Evolutionary conservation across 192 early-diverging fungal species (phyloP), one percentile per base, ranked within the genome.

Genomic region (Radiomyces spectabilis): DNA sequence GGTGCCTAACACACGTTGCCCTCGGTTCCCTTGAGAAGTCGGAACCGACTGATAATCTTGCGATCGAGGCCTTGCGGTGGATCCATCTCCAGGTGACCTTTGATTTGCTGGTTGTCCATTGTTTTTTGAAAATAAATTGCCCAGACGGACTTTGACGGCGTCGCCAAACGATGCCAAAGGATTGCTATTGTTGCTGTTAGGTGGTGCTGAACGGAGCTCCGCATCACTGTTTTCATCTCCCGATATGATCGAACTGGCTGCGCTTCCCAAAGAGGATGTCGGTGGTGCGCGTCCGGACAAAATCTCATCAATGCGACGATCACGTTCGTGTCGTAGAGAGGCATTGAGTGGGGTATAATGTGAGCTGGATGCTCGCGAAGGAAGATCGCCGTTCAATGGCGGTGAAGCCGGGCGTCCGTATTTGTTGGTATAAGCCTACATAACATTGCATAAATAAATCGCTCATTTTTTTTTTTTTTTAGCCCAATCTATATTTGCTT

Each of bases 1-100:
- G 15, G 46, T 33, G 24, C 56, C 56, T 41, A 49, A 38, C 18
- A 41, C 34, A 31, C 52, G 52, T 18, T 41, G 39, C n/a, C 3
- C 27, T 19, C 29, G 18, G 5, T 13, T n/a, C 22, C 5, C 29
- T 10, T 24, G 30, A 32, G 2, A 15, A 25, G 8, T n/a, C 3
- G 39, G 13, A 12, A 35, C 24, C 19, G 9, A 38, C 9, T 18
- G 37, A 13, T 38, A 18, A 26, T 25, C 9, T 19, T 3, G 15
- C 5, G 6, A 31, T 15, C 9, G 51, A 15, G 5, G n/a, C 51
- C 38, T 39, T 16, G 41, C 5, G 41, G 41, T 42, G 41, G n/a
- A n/a, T 8, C 8, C 41, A n/a, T 13, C 19, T 8, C n/a, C 41
- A 21, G 6, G 8, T 18, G 41, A 42, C n/a, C 41, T 42, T 42